Base-by-base conservation (phyloP, 495 filamentous ascomycete genomes). In the Hypoxylon fuscum region DNA sequence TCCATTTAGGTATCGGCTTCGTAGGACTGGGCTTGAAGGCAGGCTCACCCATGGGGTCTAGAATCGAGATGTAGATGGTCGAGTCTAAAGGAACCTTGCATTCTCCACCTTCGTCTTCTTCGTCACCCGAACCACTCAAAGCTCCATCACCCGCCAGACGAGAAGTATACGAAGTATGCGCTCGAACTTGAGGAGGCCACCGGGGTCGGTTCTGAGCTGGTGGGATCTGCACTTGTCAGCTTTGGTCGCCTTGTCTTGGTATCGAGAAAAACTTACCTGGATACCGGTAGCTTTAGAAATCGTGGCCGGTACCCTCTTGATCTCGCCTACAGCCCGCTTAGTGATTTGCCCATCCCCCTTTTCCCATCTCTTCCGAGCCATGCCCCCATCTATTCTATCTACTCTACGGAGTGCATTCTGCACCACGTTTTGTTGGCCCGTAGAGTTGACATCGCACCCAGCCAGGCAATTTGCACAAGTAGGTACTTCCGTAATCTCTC, bases 1-100 rank as follows among this genome's bases (percentile, higher is more conserved):
- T 80, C 76, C 76, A 81, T 18, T 55, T 59, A 5, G 79, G 77
- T n/a, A 81, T 72, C 6, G 76, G 73, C 51, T 81, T 82, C 10
- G 76, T 76, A 40, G 72, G 71, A 12, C 75, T 73, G 1, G 77
- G 77, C 48, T 56, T 72, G 49, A 82, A 82, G 6, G 73, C 52
- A 23, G 72, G 69, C 25, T 66, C 50, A 8, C 70, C 70, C 6
- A 81, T 18, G 2, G 79, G 79, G 50, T 81, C 73, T 14, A 66
- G 23, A 22, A 80, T 71, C 11, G 74, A 77, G 0, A 80, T 70
- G 53, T 77, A 81, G 12, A 79, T 66, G 4, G 69, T 62, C 14
- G 58, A 62, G 55, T 68, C 66, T 5, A 65, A 29, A 22, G 55
- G 64, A 5, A 53, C 51, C 3, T 48, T 10, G 18, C 60, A 63